Base-by-base conservation (phyloP, 345 rosid species). In the Durio zibethinus region DNA sequence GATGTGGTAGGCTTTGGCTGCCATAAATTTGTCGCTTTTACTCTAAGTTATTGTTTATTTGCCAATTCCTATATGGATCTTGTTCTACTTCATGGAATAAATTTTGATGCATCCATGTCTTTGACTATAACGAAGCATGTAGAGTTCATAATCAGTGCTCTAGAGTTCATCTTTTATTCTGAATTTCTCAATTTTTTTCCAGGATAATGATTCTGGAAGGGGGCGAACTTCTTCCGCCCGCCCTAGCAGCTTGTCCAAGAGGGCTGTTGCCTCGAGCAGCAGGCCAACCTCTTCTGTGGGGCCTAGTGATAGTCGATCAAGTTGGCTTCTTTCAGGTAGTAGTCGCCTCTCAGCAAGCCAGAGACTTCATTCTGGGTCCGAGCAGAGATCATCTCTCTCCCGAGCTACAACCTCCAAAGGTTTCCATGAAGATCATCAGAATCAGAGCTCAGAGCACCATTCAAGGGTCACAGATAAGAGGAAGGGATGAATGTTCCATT, bases 141-240 rank as follows among this genome's bases (percentile, higher is more conserved):
- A 16, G 52, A 56, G 65, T 56, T 54, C 10, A 29, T 29, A 29
- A 71, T 15, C 47, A 35, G 45, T 14, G 60, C 60, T 33, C 27
- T 73, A 6, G 48, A 56, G 16, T 38, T 21, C 23, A 35, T 60
- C 35, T 11, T 43, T 43, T 50, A 56, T 14, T 54, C 48, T 23
- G 23, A 38, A n/a, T 43, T 38, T 21, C 18, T 76, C 12, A 21
- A 36, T 43, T 56, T 36, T 48, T 69, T 36, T 80, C 62, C 82
- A 85, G 86, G 89, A 79, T 77, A 86, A 74, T 25, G 88, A 86
- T 74, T 73, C 78, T 21, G 86, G 83, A 50, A 88, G 83, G 73
- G 87, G 76, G 25, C 85, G 82, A 21, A 73, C 82, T 69, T 80
- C 91, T 36, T 78, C 82, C 16, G 75, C 84, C 52, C 82, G 75